phyloP scores from a whole-genome alignment of 2,329 filamentous ascomycete genomes.

The Penicillium rolfsii region DNA sequence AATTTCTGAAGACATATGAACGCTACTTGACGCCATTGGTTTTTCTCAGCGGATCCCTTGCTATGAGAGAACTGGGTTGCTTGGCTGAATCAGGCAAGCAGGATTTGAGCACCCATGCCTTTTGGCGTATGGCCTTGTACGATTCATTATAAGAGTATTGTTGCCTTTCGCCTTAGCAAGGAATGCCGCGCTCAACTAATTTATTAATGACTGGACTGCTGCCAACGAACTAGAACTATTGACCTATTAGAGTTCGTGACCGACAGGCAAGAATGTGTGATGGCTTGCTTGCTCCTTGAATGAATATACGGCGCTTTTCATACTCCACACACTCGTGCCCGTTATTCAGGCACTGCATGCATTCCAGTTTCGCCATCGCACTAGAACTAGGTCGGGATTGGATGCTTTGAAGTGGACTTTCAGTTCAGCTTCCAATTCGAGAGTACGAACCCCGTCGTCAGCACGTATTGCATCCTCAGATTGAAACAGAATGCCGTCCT shows the following conservation, averaged over 20 bases:
- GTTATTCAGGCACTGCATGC: slow-evolving; percentile 29
- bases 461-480: slow-evolving; percentile 28
- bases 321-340: slow-evolving; percentile 17
- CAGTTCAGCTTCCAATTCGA: neutral
- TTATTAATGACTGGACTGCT: neutral
- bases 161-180: slow-evolving; percentile 14
- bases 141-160: slow-evolving; percentile 20
- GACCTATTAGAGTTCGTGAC: slow-evolving; percentile 4
- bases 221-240: neutral
- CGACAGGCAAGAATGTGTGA: slow-evolving; percentile 10
- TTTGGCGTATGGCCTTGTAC: slow-evolving; percentile 9
- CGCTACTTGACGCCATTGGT: slow-evolving; percentile 22
- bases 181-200: neutral
- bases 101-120: neutral
- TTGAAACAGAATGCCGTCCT: slow-evolving; percentile 2
- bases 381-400: slow-evolving; percentile 17
- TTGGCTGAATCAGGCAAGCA: neutral
- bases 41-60: slow-evolving; percentile 12
- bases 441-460: slow-evolving; percentile 20
- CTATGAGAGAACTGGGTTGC: neutral
- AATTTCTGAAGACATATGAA: slow-evolving; percentile 11
- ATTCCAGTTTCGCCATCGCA: slow-evolving; percentile 34
- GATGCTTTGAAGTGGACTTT: slow-evolving; percentile 5
- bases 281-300: slow-evolving; percentile 17
- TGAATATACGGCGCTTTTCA: neutral